phyloP scores from a whole-genome alignment of 352 stramenopile genomes.

The Salisapilia sapeloensis region DNA sequence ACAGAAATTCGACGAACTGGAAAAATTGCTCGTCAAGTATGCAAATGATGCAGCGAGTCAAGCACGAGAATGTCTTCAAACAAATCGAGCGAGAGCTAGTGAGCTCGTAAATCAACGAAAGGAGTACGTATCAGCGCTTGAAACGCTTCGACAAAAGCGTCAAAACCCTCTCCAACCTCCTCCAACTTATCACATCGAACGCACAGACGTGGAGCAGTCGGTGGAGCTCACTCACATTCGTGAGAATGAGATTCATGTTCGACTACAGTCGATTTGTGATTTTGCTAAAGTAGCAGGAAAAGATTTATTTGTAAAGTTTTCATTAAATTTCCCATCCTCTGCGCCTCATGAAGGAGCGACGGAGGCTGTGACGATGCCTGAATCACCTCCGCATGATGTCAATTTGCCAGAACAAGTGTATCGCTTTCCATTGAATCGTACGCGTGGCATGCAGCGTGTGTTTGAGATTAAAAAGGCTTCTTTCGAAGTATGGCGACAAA shows the following conservation, averaged over 20 bases:
- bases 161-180: slow-evolving; percentile 26
- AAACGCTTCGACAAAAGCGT: slow-evolving; percentile 29
- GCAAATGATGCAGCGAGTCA: slow-evolving; percentile 26
- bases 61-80: slow-evolving; percentile 28
- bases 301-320: slow-evolving; percentile 59
- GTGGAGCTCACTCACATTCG: slow-evolving; percentile 21
- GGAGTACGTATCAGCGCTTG: slow-evolving; percentile 23
- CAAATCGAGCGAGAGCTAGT: slow-evolving; percentile 25
- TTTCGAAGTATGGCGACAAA: slow-evolving; percentile 59
- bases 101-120: slow-evolving; percentile 48
- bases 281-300: slow-evolving; percentile 17
- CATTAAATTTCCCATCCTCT: slow-evolving; percentile 40
- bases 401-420: slow-evolving; percentile 9
- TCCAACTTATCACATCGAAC: slow-evolving; percentile 24
- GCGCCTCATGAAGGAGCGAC: slow-evolving; percentile 46
- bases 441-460: slow-evolving; percentile 44
- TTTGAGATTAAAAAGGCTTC: slow-evolving; percentile 67
- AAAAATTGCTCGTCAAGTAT: slow-evolving; percentile 45
- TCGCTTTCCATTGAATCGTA: slow-evolving; percentile 31
- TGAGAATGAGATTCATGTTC: slow-evolving; percentile 31
- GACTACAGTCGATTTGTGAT: slow-evolving; percentile 23
- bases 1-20: slow-evolving; percentile 36
- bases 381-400: slow-evolving; percentile 9
- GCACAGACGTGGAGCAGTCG: slow-evolving; percentile 16
- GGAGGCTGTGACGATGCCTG: slow-evolving; percentile 11